phyloP scores from a whole-genome alignment of 352 stramenopile species.

The Phytophthora pluvialis region DNA sequence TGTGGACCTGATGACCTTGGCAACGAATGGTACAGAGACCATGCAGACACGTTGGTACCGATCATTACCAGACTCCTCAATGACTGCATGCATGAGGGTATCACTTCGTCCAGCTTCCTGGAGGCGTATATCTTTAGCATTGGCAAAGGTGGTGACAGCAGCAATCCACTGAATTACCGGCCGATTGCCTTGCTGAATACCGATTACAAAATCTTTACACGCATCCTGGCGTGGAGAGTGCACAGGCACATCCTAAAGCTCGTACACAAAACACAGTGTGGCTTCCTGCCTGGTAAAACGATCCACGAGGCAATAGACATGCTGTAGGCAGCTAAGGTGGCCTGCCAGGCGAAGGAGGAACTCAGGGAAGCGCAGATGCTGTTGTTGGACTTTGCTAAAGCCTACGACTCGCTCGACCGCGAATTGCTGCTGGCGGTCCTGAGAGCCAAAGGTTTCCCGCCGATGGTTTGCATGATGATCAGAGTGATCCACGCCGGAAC shows the following conservation, averaged over 20 bases:
- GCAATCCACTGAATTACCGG: no score
- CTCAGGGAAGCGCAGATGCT: neutral
- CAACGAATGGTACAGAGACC: neutral
- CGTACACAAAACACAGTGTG: no score
- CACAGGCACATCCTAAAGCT: no score
- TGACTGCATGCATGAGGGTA: neutral
- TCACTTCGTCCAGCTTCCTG: neutral
- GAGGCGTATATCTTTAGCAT: no score
- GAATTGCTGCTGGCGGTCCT: conserved; percentile 10
- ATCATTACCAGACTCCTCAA: neutral
- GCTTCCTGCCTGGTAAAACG: no score
- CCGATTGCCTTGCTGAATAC: no score
- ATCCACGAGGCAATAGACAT: no score
- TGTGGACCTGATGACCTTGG: neutral
- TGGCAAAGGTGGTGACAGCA: no score
- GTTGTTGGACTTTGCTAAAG: conserved; percentile 16
- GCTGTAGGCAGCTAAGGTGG: neutral
- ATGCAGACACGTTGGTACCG: neutral
- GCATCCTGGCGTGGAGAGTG: no score
- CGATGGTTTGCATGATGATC: neutral
- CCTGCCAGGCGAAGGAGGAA: neutral
- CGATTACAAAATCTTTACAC: no score
- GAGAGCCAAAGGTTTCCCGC: neutral
- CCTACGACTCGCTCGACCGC: conserved; percentile 15
- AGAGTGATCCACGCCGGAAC: neutral